phyloP scores from a whole-genome alignment of 2,329 filamentous ascomycete species.

The Botrytis fragariae region DNA sequence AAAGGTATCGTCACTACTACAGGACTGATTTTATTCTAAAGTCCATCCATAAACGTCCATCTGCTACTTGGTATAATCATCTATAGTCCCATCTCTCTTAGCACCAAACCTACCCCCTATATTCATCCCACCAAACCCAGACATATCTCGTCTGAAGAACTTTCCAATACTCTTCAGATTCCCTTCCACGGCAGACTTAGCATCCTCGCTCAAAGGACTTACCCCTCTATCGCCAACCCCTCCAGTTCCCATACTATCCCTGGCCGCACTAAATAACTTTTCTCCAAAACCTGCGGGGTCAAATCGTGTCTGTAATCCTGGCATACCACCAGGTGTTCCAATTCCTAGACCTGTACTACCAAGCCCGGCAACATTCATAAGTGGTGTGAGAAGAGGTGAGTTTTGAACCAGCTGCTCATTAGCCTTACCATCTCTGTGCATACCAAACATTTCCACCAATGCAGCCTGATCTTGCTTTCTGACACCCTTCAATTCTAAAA shows the following conservation, averaged over 20 bases:
- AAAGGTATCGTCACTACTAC: not conserved
- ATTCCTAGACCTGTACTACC: constrained; percentile 47
- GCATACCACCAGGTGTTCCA: constrained; percentile 43
- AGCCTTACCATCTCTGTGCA: constrained; percentile 73
- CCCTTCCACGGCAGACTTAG: constrained; percentile 78
- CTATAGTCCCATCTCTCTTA: constrained; percentile 28
- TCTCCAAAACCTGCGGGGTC: constrained; percentile 82
- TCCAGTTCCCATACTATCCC: constrained; percentile 67
- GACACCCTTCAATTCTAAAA: constrained; percentile 93
- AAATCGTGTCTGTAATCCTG: constrained; percentile 57
- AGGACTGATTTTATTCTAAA: constrained; percentile 1
- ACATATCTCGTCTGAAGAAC: constrained; percentile 88
- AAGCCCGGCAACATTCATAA: constrained; percentile 51
- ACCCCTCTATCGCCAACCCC: constrained; percentile 21
- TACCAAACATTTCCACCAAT: constrained; percentile 78
- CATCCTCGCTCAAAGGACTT: constrained; percentile 42
- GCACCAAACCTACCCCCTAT: constrained; percentile 59
- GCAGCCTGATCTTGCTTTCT: constrained; percentile 77
- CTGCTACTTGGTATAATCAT: constrained; percentile 28
- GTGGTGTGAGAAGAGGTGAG: constrained; percentile 67
- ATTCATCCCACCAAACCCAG: constrained; percentile 59
- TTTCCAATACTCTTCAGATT: constrained; percentile 95
- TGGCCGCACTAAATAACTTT: constrained; percentile 81
- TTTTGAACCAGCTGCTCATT: constrained; percentile 66
- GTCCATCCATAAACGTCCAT: not conserved